phyloP scores from a whole-genome alignment of 2,329 filamentous ascomycete genomes.

The Fusarium ramigenum region DNA sequence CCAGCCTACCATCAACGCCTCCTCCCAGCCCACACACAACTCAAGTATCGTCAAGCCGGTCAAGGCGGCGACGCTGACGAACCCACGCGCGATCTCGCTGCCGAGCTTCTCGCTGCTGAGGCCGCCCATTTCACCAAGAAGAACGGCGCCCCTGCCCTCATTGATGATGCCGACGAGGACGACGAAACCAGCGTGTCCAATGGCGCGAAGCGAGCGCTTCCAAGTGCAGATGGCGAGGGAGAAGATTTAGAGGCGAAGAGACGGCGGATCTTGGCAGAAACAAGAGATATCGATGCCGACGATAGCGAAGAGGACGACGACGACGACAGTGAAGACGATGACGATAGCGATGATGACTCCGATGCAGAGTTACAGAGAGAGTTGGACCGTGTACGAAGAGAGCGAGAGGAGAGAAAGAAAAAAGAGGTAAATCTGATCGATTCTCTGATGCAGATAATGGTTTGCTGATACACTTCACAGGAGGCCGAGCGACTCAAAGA shows the following conservation, averaged over 20 bases:
- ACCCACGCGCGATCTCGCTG: conserved; percentile 78
- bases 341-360: conserved; percentile 62
- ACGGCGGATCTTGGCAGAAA: conserved; percentile 86
- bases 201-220: conserved; percentile 68
- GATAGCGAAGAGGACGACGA: conserved; percentile 66
- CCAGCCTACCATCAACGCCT: conserved; percentile 96
- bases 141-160: conserved; percentile 61
- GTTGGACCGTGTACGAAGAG: conserved; percentile 90
- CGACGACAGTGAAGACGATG: conserved; percentile 62
- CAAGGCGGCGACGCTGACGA: conserved; percentile 83
- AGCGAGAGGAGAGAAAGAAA: conserved; percentile 60
- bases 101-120: conserved; percentile 90
- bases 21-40: conserved; percentile 89
- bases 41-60: conserved; percentile 87
- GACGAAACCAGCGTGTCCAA: conserved; percentile 50
- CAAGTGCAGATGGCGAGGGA: conserved; percentile 29
- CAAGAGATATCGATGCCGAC: conserved; percentile 84
- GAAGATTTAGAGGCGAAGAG: conserved; percentile 85
- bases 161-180: conserved; percentile 62
- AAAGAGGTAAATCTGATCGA: conserved; percentile 44
- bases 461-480: conserved; percentile 48
- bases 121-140: conserved; percentile 87
- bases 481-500: conserved; percentile 82
- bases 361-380: conserved; percentile 89
- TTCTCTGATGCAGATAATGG: background rate